A percentile compares a stretch with the other conserved stretches of the same genome.
Conservation (phyloP, 768 basidiomycete genomes). For the Neoboletus magnificus region DNA sequence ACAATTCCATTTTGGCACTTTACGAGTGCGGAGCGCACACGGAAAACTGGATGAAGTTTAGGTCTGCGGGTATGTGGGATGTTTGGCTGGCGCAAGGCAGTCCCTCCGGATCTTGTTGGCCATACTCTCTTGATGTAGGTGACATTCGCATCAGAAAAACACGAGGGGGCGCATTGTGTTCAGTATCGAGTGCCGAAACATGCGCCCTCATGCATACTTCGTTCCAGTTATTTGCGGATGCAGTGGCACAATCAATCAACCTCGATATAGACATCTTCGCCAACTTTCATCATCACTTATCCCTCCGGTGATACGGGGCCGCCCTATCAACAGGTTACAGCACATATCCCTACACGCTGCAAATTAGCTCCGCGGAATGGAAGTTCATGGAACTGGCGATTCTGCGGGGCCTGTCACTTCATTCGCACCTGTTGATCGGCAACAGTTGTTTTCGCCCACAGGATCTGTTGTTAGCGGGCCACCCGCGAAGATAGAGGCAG, state of each 20-base stretch:
- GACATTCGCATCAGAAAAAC: not conserved
- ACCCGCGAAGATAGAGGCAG: slow-evolving; percentile 15
- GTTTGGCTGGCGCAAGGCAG: not conserved
- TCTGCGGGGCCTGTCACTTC: slow-evolving; percentile 17
- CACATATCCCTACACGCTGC: not conserved
- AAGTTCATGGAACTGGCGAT: slow-evolving; percentile 13
- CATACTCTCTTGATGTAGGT: not conserved
- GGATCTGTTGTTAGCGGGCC: not conserved
- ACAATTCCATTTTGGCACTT: not conserved
- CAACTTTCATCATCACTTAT: not conserved
- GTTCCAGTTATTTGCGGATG: slow-evolving; percentile 1
- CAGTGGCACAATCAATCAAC: slow-evolving; percentile 5
- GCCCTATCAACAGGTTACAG: not conserved
- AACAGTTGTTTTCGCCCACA: not conserved
- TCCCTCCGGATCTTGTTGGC: not conserved
- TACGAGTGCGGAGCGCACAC: not conserved
- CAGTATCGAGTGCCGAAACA: not conserved
- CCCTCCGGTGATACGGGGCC: not conserved
- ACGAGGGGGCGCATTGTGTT: not conserved
- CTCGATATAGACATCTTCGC: slow-evolving; percentile 6
- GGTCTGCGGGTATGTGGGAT: not conserved
- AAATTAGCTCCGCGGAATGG: slow-evolving; percentile 19
- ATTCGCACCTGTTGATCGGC: slow-evolving; percentile 10
- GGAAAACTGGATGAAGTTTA: not conserved
- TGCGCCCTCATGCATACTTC: not conserved